Evolutionary conservation across 2,329 filamentous ascomycete genomes (phyloP).

Genomic region (Ophiostoma himal-ulmi): DNA sequence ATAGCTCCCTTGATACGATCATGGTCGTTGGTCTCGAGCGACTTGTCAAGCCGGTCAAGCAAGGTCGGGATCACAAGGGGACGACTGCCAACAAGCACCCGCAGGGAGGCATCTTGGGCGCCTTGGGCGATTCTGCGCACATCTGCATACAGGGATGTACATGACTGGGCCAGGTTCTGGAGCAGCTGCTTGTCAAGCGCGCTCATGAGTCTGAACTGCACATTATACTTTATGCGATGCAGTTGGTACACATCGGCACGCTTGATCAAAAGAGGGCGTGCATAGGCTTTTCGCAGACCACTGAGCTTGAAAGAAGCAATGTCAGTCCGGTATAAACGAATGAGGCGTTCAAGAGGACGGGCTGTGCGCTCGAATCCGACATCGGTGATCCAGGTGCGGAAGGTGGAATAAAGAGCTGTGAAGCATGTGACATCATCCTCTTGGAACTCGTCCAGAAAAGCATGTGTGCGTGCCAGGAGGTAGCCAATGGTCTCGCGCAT

Average conservation of each 20-base stretch:
- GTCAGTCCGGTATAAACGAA: constrained; percentile 77
- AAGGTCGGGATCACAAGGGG: constrained; percentile 87
- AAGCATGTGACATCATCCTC: constrained; percentile 97
- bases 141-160: constrained; percentile 87
- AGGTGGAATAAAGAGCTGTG: constrained; percentile 84
- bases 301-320: constrained; percentile 91
- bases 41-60: constrained; percentile 68
- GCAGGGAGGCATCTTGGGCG: constrained; percentile 87
- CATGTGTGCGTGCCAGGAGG: constrained; percentile 75
- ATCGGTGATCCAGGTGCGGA: constrained; percentile 94
- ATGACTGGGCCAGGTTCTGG: constrained; percentile 81
- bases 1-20: constrained; percentile 91
- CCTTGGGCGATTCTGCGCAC: constrained; percentile 91
- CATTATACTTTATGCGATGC: constrained; percentile 89
- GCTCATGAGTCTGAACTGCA: constrained; percentile 78
- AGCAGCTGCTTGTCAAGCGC: constrained; percentile 82
- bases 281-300: constrained; percentile 85
- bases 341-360: constrained; percentile 82
- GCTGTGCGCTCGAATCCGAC: constrained; percentile 94
- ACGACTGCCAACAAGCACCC: constrained; percentile 80
- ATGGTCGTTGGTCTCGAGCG: constrained; percentile 73
- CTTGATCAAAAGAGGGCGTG: constrained; percentile 83
- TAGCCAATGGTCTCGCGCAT: constrained; percentile 75
- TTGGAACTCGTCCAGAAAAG: constrained; percentile 71
- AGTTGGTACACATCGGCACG: constrained; percentile 92